Conservation (phyloP, 805 yeast species). For the Pichia phayaonensis region DNA sequence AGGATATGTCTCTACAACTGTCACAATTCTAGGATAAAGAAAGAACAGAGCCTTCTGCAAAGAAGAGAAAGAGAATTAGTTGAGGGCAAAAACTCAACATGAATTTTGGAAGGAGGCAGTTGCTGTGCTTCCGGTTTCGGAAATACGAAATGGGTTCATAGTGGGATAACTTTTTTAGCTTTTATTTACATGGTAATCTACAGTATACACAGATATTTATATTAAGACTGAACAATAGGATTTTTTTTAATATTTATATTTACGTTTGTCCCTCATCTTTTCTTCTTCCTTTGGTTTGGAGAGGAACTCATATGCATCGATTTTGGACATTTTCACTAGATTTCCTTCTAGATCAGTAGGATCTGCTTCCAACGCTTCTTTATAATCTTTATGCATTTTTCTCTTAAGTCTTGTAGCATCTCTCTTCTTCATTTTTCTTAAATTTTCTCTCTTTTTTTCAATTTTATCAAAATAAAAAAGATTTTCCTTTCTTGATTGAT, state of each 20-base stretch:
- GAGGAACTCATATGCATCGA: conserved; percentile 23
- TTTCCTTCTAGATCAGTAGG: conserved; percentile 15
- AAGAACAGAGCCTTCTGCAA: neutral
- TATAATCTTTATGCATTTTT: conserved; percentile 20
- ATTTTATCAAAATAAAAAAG: conserved; percentile 26
- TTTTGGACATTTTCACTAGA: conserved; percentile 18
- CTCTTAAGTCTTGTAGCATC: conserved; percentile 20
- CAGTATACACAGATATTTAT: neutral
- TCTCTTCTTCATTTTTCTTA: conserved; percentile 19
- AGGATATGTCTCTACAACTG: neutral
- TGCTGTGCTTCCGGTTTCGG: neutral
- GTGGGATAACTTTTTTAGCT: neutral
- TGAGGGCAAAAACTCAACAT: neutral
- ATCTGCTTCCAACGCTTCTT: conserved; percentile 18
- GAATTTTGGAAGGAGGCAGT: neutral
- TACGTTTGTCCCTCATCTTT: conserved; percentile 16
- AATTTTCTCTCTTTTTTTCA: conserved; percentile 28
- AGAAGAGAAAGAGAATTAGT: neutral
- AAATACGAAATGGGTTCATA: too few species aligned
- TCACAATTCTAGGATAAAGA: neutral
- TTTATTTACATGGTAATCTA: neutral
- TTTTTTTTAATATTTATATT: conserved; percentile 10
- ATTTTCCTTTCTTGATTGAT: conserved; percentile 30
- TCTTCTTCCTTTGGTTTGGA: conserved; percentile 22
- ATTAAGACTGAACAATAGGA: neutral